A percentile compares a stretch with the other conserved stretches of the same genome.
These are phyloP conservation scores for Fusarium proliferatum DNA, from an alignment of 2,329 filamentous ascomycete genomes.

Conservation along the genomic window DNA sequence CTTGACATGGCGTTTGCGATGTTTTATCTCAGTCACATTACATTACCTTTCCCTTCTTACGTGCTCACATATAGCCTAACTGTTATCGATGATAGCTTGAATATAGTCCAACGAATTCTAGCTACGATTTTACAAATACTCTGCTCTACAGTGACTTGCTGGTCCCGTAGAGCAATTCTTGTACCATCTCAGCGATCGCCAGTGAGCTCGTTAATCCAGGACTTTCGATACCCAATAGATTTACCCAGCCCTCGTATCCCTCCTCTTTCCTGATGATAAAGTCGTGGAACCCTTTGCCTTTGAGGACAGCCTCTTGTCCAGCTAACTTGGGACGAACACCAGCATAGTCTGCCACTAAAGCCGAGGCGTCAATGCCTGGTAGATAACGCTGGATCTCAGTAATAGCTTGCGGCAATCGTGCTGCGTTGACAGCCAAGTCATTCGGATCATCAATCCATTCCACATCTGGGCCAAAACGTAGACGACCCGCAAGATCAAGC, in stretches of 20 bases:
- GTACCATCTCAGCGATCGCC: constrained; percentile 85
- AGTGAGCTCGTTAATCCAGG: constrained; percentile 88
- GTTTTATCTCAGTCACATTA: not conserved
- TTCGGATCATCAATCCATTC: constrained; percentile 84
- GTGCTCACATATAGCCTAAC: constrained; percentile 4
- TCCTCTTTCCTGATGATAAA: constrained; percentile 84
- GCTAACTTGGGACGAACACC: constrained; percentile 90
- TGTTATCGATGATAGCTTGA: constrained; percentile 5
- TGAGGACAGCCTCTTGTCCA: constrained; percentile 66
- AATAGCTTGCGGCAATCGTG: constrained; percentile 73
- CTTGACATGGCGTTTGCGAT: constrained; percentile 26
- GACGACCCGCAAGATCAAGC: constrained; percentile 83
- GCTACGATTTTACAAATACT: not conserved
- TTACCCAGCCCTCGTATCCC: constrained; percentile 85
- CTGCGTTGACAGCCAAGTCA: constrained; percentile 75
- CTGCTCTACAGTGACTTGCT: not conserved
- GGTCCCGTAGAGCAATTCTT: constrained; percentile 58
- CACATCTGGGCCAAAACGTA: constrained; percentile 94
- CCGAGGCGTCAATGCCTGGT: constrained; percentile 73
- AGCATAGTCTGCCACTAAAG: constrained; percentile 84
- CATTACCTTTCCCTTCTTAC: constrained; percentile 25
- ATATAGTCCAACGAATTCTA: not conserved
- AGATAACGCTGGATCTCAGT: constrained; percentile 82
- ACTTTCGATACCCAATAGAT: constrained; percentile 92
- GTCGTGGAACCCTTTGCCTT: constrained; percentile 80